Conservation (phyloP, 306 rosid species). For the Lithocarpus polystachyus region DNA sequence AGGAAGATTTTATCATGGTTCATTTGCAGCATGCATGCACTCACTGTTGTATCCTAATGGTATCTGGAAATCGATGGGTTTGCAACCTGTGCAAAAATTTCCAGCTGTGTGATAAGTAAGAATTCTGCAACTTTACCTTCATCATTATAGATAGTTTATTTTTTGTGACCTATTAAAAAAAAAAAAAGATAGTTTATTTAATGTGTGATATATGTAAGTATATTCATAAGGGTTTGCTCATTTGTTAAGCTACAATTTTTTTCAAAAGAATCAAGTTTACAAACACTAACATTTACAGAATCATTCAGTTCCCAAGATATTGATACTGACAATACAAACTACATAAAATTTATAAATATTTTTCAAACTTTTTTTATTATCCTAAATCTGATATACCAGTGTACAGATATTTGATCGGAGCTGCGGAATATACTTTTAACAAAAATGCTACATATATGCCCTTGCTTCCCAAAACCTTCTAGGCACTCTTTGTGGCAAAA, state of each 20-base stretch:
- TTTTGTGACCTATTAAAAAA: too few species aligned
- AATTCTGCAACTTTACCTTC: constrained; percentile 15
- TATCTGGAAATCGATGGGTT: constrained; percentile 81
- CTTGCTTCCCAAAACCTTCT: too few species aligned
- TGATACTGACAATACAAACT: not conserved
- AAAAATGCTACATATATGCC: too few species aligned
- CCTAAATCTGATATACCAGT: not conserved
- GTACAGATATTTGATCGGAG: not conserved
- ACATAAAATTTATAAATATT: not conserved
- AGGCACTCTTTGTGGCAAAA: too few species aligned
- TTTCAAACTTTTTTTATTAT: not conserved
- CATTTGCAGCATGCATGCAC: constrained; percentile 86
- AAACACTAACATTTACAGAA: not conserved
- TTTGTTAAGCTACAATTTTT: not conserved
- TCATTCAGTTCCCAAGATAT: not conserved
- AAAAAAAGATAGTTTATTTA: not conserved
- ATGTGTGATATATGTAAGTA: not conserved
- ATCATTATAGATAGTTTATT: not conserved
- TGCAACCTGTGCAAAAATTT: constrained; percentile 92
- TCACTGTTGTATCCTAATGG: constrained; percentile 85
- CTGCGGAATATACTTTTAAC: not conserved
- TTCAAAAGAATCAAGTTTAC: not conserved
- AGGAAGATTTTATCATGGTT: constrained; percentile 99
- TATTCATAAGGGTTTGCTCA: not conserved
- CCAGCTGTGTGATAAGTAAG: constrained; percentile 92